Evolutionary conservation across 257 asterid species (phyloP), one percentile per base, ranked within the genome.

Genomic region (Solanum bulbocastanum): DNA sequence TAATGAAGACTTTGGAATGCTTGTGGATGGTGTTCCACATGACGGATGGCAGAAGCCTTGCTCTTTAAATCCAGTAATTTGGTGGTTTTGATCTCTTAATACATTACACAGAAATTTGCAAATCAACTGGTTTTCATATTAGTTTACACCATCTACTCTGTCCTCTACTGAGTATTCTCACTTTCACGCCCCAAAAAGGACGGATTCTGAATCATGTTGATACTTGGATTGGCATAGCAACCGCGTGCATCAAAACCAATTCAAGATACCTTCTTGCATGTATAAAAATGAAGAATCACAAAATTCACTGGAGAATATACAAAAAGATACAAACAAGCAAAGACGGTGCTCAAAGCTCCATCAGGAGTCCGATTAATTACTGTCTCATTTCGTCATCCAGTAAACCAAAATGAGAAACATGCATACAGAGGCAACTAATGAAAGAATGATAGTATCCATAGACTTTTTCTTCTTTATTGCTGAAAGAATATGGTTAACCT

Each of bases 391-490:
- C 36, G 95, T 92, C 94, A 98, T 94, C 99, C 99, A 96, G 92
- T 96, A 96, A 87, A 96, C 91, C 87, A 96, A 86, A 87, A 96
- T 96, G 56, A 96, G 92, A 91, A 93, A 96, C 72, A 93, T 87
- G 96, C 99, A 95, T 40, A 93, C 95, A n/a, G 98, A 93, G 23
- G 98, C 98, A 81, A 96, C 98, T 89, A 96, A 89, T 56, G 98
- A 96, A 90, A 96, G 98, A 90, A 96, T 91, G 87, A 95, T 90
- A 65, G 98, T 94, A 89, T 96, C 99, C 98, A 94, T 94, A 30
- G 98, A 94, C 93, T 95, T 96, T 88, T 94, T 96, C 98, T 95
- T 96, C 98, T 92, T 96, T 92, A 96, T 94, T 49, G 98, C 89
- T 27, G 98, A 91, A 75, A 96, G 91, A 68, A 96, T 91, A 79